Evolutionary conservation across 495 filamentous ascomycete genomes (phyloP).

Genomic region (Mytilinidion resinicola): DNA sequence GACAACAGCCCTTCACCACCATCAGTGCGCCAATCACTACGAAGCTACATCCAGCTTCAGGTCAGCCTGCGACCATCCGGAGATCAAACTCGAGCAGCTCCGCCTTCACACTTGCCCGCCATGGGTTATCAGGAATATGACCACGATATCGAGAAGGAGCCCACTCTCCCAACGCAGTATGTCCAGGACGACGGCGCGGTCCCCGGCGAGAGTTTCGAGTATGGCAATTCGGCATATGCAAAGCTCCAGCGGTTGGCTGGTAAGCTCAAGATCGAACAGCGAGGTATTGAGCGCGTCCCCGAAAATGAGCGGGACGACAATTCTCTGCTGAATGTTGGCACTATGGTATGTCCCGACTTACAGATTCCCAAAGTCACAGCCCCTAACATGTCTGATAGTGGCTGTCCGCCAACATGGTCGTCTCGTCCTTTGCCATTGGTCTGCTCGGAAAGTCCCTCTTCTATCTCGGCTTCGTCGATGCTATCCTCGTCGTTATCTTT

Average conservation of each 20-base stretch:
- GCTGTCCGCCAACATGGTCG: conserved; percentile 79
- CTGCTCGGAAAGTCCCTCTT: conserved; percentile 63
- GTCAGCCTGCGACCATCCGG: background rate
- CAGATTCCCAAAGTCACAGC: background rate
- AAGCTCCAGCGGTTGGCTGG: conserved; percentile 64
- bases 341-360: conserved; percentile 54
- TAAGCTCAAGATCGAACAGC: conserved; percentile 64
- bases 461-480: conserved; percentile 65
- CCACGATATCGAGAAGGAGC: conserved; percentile 23
- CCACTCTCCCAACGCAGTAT: background rate
- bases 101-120: background rate
- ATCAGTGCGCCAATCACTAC: too few relatives aligned
- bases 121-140: conserved; percentile 20
- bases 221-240: conserved; percentile 56
- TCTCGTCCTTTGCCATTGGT: conserved; percentile 76
- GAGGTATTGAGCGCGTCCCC: conserved; percentile 77
- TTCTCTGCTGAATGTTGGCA: conserved; percentile 58
- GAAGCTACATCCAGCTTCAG: too few relatives aligned
- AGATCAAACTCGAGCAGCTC: conserved; percentile 18
- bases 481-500: conserved; percentile 69
- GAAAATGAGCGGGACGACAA: conserved; percentile 64
- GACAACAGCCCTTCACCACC: too few relatives aligned
- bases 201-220: conserved; percentile 54
- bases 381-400: conserved; percentile 46
- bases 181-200: conserved; percentile 53